These are phyloP conservation scores for Neurospora sp. DNA, from an alignment of 495 filamentous ascomycete species.

Conservation along the genomic window DNA sequence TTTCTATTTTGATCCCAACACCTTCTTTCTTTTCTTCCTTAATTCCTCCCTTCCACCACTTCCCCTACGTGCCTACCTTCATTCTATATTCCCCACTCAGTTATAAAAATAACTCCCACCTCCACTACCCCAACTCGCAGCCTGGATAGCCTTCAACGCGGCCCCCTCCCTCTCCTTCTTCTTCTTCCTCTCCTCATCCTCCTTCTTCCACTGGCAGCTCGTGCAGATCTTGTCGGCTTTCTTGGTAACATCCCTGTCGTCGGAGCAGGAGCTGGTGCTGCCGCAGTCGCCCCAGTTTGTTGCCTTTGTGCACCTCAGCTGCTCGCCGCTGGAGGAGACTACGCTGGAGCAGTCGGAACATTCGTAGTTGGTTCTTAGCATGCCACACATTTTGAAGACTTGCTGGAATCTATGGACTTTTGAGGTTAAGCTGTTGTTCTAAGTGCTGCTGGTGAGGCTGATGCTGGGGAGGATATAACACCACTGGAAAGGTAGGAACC, in stretches of 20 bases:
- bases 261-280: not conserved
- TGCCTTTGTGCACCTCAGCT: not conserved
- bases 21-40: too few species aligned
- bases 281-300: not conserved
- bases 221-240: not conserved
- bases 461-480: not conserved
- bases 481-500: not conserved
- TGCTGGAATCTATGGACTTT: too few species aligned
- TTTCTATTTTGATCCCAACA: constrained; percentile 1
- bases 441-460: not conserved
- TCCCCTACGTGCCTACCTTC: too few species aligned
- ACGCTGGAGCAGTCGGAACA: not conserved
- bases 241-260: not conserved
- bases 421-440: too few species aligned
- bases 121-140: too few species aligned
- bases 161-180: too few species aligned
- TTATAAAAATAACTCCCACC: too few species aligned
- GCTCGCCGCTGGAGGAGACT: not conserved
- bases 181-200: too few species aligned
- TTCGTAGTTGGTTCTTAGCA: not conserved
- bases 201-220: too few species aligned
- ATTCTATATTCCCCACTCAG: too few species aligned
- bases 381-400: not conserved
- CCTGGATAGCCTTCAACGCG: too few species aligned
- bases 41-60: too few species aligned